Base-by-base conservation (phyloP, 495 filamentous ascomycete species). In the Penicillium cinerascens region DNA sequence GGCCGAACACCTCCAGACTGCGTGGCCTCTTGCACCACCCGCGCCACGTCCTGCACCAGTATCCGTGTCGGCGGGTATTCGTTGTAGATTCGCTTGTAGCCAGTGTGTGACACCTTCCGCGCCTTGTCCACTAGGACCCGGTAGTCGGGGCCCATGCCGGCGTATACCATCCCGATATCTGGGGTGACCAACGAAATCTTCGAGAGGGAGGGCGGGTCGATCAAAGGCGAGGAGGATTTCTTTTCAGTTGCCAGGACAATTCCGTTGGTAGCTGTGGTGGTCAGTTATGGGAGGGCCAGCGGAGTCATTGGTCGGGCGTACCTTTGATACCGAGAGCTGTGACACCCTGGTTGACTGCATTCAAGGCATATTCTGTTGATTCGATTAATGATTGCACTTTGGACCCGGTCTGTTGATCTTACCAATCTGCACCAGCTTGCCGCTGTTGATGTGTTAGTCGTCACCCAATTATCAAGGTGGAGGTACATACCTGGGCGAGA, bases 1-100 rank as follows among this genome's bases (percentile, higher is more conserved):
- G 93, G 93, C 40, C 93, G 83, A 49, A 99, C 92, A 81, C 93
- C 93, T 69, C 92, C 93, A 48, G 87, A 92, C 73, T 99, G 93
- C 39, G 93, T 99, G 23, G 93, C 93, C 72, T 99, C 93, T 69
- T 99, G 95, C 86, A 99, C 96, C 50, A 96, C 91, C 58, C 90
- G 83, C 40, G 93, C 93, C 46, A 99, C 92, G 64, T 99, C 95
- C 74, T 99, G 93, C 50, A 99, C 93, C 69, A 99, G 78, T 82
- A 99, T 99, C 55, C 93, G 83, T 23, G 95, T 99, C 9, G 93
- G 93, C 13, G 93, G 93, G 81, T 99, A 99, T 78, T 99, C 93
- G 74, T 99, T 99, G 79, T 99, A 99, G 72, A 99, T 88, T 70
- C 93, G 91, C 81, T 99, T 99, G 84, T 97, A 99, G 71, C 87